These are phyloP conservation scores for Claviceps sp. DNA, from an alignment of 2,329 filamentous ascomycete species.

Conservation along the genomic window DNA sequence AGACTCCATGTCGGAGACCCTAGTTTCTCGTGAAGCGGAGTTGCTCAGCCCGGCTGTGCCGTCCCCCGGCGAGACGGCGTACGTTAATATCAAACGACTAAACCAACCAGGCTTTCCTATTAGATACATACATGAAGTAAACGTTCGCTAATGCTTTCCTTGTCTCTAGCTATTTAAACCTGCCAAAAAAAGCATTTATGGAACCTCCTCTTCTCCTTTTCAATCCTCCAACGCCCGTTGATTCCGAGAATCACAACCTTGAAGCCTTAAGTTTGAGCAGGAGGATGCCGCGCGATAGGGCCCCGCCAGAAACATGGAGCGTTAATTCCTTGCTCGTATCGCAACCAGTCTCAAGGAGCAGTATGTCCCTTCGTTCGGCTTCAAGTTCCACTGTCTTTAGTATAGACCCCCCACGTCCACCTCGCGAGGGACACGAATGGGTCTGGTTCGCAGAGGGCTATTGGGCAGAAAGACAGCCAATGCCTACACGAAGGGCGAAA, in stretches of 20 bases:
- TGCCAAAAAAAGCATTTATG: constrained; percentile 10
- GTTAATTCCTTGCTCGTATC: neutral
- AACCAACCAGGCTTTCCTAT: neutral
- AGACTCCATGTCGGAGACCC: constrained; percentile 11
- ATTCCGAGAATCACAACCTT: neutral
- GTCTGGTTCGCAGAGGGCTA: constrained; percentile 50
- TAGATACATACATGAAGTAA: neutral
- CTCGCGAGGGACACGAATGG: constrained; percentile 43
- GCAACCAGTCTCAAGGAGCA: neutral
- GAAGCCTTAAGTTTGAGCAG: neutral
- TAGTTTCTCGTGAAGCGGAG: constrained; percentile 1
- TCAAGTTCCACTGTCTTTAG: too few relatives aligned
- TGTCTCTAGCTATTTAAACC: constrained; percentile 18
- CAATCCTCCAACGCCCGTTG: constrained; percentile 5
- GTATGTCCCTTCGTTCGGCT: constrained; percentile 4
- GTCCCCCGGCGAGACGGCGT: constrained; percentile 11
- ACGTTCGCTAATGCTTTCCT: neutral
- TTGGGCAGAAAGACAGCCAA: constrained; percentile 40
- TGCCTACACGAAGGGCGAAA: constrained; percentile 13
- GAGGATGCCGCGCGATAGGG: constrained; percentile 2
- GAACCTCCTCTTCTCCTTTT: constrained; percentile 10
- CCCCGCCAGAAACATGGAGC: neutral
- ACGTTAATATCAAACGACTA: neutral
- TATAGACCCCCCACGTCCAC: constrained; percentile 41
- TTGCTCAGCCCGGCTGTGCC: neutral